phyloP scores from a whole-genome alignment of 164 flowering plant genomes.

The Sedum album region DNA sequence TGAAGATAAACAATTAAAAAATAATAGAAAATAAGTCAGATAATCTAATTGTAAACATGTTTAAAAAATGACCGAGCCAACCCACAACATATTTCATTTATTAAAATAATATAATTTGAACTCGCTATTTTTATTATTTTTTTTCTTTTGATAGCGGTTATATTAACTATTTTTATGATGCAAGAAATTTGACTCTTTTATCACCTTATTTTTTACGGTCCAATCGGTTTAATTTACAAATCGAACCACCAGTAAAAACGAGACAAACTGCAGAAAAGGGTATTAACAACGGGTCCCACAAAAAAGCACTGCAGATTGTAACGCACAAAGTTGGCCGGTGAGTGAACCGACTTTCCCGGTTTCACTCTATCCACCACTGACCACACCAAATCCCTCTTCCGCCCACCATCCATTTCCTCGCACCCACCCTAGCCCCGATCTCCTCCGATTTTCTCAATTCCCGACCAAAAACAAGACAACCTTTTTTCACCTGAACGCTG shows the following conservation, averaged over 20 bases:
- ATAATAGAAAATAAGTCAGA: too few species aligned
- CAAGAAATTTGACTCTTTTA: too few species aligned
- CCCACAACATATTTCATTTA: too few species aligned
- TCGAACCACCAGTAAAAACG: neutral
- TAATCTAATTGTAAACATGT: too few species aligned
- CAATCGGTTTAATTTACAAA: neutral
- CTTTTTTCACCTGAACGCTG: neutral
- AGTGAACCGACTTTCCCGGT: slow-evolving; percentile 16
- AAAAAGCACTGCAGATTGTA: neutral
- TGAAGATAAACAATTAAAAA: too few species aligned
- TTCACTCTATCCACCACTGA: slow-evolving; percentile 1
- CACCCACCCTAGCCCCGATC: neutral
- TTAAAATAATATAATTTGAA: too few species aligned
- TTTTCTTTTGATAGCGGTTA: too few species aligned
- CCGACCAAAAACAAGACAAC: neutral
- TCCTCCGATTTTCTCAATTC: neutral
- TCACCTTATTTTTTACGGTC: neutral
- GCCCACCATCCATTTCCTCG: too few species aligned
- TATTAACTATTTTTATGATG: too few species aligned
- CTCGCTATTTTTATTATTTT: too few species aligned
- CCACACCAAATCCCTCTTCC: slow-evolving; percentile 4
- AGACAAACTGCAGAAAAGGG: neutral
- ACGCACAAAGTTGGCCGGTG: slow-evolving; percentile 24
- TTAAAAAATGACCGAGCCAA: too few species aligned
- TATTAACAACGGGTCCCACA: neutral